Base-by-base conservation (phyloP, 768 basidiomycete species). In the Termitomyces bulborhizus region DNA sequence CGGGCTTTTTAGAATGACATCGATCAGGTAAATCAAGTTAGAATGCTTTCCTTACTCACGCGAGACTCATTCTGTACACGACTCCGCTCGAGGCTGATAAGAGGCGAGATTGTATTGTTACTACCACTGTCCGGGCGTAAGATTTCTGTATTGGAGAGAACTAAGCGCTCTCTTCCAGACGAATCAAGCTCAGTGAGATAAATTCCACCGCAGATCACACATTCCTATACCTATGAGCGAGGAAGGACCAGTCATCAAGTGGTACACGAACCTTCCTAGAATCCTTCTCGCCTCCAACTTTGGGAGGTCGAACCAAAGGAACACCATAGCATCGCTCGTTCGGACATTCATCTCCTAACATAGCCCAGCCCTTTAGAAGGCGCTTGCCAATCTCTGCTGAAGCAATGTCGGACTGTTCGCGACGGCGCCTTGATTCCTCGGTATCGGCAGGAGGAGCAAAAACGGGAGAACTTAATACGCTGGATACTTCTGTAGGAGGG, bases 341-440 rank as follows among this genome's bases (percentile, higher is more conserved):
- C 0, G 83, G 81, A 64, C 93, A 94, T 70, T 92, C 90, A 37
- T 93, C 90, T 24, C 78, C 89, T n/a, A 94, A 75, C 88, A 94
- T 90, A 0, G 92, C 83, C 89, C 90, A 94, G 40, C 88, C 92
- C 61, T 82, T 84, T 45, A 94, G 70, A 56, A 94, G 73, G 26
- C 83, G 79, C 58, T 81, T 85, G 43, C 88, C 93, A 31, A 94
- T 89, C 63, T 88, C 87, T 49, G 83, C 70, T 3, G 90, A 90
- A 15, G 93, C 92, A 40, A 68, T 71, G 66, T 94, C 91, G 2
- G 89, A 90, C 67, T 93, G 91, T 56, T 85, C 83, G 51, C 92
- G 82, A 31, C 92, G 79, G 36, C 80, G 81, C 24, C 83, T 71
- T 24, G 76, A 78, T 59, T 85, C 82, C 60, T 83, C 84, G 1